Evolutionary conservation across 2,329 filamentous ascomycete species (phyloP).

Genomic region (Cordyceps fumosorosea): DNA sequence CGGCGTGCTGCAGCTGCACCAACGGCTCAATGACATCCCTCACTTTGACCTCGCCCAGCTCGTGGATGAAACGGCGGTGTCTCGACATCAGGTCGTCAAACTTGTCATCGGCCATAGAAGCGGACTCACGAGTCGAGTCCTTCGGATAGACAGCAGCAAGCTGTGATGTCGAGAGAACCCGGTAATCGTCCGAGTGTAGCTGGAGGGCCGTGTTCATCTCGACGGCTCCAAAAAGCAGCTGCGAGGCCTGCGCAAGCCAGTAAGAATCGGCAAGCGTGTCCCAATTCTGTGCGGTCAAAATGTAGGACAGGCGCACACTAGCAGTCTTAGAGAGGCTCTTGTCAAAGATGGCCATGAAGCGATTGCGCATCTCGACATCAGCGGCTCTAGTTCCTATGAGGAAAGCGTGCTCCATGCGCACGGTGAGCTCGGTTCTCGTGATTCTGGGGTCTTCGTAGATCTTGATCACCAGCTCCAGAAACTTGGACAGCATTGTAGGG

Average conservation of each 20-base stretch:
- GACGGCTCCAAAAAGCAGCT: constrained; percentile 83
- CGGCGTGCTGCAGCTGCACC: constrained; percentile 84
- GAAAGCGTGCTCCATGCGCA: constrained; percentile 96
- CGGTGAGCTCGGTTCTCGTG: constrained; percentile 87
- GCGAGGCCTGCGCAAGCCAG: constrained; percentile 93
- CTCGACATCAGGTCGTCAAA: constrained; percentile 72
- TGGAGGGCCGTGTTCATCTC: constrained; percentile 76
- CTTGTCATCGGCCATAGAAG: constrained; percentile 72
- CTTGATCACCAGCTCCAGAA: constrained; percentile 89
- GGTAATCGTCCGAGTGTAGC: constrained; percentile 79
- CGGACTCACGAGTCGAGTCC: constrained; percentile 58
- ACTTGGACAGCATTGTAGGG: constrained; percentile 80
- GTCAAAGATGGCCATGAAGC: constrained; percentile 95
- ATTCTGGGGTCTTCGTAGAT: constrained; percentile 99
- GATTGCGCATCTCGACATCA: constrained; percentile 93
- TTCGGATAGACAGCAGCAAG: constrained; percentile 68
- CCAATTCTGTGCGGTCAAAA: constrained; percentile 92
- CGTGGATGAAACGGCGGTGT: constrained; percentile 76
- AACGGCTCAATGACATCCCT: constrained; percentile 87
- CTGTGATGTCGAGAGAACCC: constrained; percentile 64
- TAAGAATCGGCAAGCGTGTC: constrained; percentile 91
- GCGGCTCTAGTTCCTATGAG: constrained; percentile 88
- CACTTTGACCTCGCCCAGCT: constrained; percentile 79
- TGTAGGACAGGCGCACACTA: constrained; percentile 80
- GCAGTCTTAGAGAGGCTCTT: constrained; percentile 89